Evolutionary conservation across 2,329 filamentous ascomycete species (phyloP), one percentile per base, ranked within the genome.

Genomic region (Neonectria magnoliae): DNA sequence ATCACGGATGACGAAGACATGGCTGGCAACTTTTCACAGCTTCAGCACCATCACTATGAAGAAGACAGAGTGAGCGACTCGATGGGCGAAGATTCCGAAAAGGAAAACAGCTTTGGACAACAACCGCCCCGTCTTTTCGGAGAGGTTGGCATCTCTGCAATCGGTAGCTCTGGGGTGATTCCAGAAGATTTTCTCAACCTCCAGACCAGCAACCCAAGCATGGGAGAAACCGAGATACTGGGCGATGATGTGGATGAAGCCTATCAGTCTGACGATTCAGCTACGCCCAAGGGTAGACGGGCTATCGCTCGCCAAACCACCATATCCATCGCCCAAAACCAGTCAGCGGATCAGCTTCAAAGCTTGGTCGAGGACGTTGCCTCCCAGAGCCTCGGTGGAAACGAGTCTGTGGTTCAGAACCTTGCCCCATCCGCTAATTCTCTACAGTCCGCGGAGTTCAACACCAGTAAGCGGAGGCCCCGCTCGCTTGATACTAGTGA

Each of bases 51-150:
- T 6, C 73, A 73, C 53, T 72, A 74, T 31, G 78, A 81, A 10
- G 76, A 78, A 16, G 80, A 82, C 45, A 71, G 80, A 10, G 74
- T 83, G 2, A 79, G 80, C 60, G 80, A 79, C 54, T 85, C 82
- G 1, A 77, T 80, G 69, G 79, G 80, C 67, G 93, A 92, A 68
- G 91, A 93, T 64, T 93, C 91, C 5, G 93, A 94, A 76, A 93
- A 93, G 73, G 92, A 94, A 76, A 94, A 93, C 8, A 86, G 88
- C 54, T 91, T 91, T 77, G 88, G 91, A 51, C 89, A 89, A 80
- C 88, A 76, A 5, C 77, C 75, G 3, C 81, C 77, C 3, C 81
- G 81, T 10, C 76, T 88, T 2, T 88, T 88, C 72, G 87, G 87
- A 2, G 87, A 88, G 65, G 83, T 89, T 6, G 82, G 82, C 18